Conservation (phyloP, 495 filamentous ascomycete genomes). For the Extremus antarcticus region DNA sequence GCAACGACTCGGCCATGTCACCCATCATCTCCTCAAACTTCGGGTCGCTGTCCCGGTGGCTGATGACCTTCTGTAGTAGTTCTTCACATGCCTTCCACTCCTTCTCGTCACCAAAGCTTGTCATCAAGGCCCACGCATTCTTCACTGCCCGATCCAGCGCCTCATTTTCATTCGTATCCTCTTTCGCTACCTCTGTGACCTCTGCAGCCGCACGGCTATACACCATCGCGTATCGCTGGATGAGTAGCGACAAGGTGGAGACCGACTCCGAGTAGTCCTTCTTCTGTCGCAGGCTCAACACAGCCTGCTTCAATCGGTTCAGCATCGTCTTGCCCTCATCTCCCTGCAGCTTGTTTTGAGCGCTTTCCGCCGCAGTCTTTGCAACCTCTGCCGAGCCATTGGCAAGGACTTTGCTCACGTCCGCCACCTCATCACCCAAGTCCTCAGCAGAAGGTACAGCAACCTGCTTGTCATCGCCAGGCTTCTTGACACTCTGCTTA, state of each 20-base stretch:
- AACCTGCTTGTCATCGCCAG: slow-evolving; percentile 42
- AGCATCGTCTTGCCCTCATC: slow-evolving; percentile 63
- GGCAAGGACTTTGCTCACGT: slow-evolving; percentile 53
- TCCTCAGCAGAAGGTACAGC: slow-evolving; percentile 46
- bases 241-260: slow-evolving; percentile 59
- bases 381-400: slow-evolving; percentile 56
- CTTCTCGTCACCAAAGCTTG: slow-evolving; percentile 59
- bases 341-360: slow-evolving; percentile 55
- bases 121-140: slow-evolving; percentile 68
- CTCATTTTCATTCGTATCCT: slow-evolving; percentile 59
- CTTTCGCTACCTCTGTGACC: slow-evolving; percentile 48
- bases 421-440: slow-evolving; percentile 47
- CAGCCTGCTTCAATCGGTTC: slow-evolving; percentile 60
- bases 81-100: slow-evolving; percentile 68
- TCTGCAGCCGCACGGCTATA: slow-evolving; percentile 64
- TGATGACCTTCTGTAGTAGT: slow-evolving; percentile 54
- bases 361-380: slow-evolving; percentile 52
- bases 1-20: slow-evolving; percentile 58
- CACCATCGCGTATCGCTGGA: slow-evolving; percentile 64
- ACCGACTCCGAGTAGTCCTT: slow-evolving; percentile 79
- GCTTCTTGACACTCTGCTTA: slow-evolving; percentile 43
- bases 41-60: slow-evolving; percentile 64
- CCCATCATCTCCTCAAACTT: slow-evolving; percentile 70
- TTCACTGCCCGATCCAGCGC: slow-evolving; percentile 65
- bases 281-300: slow-evolving; percentile 63